Base-by-base conservation (phyloP, 768 basidiomycete species). In the Daedaleopsis nitida region DNA sequence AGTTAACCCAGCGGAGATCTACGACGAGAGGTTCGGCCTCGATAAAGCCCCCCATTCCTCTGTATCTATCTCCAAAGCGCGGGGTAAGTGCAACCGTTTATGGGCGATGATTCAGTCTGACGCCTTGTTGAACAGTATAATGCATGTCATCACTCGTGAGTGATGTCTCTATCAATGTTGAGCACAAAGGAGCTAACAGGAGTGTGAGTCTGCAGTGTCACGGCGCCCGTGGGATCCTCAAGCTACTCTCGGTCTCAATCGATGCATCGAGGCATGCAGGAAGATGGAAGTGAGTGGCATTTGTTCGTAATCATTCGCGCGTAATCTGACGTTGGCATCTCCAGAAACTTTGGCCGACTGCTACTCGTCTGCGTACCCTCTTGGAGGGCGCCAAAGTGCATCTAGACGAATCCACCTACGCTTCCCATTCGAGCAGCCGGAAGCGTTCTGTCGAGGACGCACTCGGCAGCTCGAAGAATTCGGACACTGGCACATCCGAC, bases 111-210 rank as follows among this genome's bases (percentile, higher is more conserved):
- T 19, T 23, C 5, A 13, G 21, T 55, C 42, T 68, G 65, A 55
- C 60, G 23, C n/a, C 48, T 58, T 21, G 69, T 12, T 16, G 10
- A 32, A 32, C 42, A 91, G 91, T 32, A 88, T 92, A 66, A 90
- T 91, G 89, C 89, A 92, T 68, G 82, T 91, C 45, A 75, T 89
- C 65, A 89, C 88, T 17, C 69, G 91, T 90, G 27, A 32, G 72
- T 63, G 86, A 73, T 35, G 55, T 21, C 19, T 23, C 27, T 50
- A 8, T 7, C 50, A 54, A 34, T 54, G 55, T 57, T 54, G 21
- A 27, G 63, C 62, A n/a, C 66, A 55, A 62, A 57, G 48, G 68
- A 58, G 32, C 56, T 69, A 42, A 58, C 44, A 52, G 16, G 16
- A 0, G n/a, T 23, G 10, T 24, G 14, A 16, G 13, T 58, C 53